Conservation (phyloP, 163 green algal genomes). For the Scenedesmus sp. region DNA sequence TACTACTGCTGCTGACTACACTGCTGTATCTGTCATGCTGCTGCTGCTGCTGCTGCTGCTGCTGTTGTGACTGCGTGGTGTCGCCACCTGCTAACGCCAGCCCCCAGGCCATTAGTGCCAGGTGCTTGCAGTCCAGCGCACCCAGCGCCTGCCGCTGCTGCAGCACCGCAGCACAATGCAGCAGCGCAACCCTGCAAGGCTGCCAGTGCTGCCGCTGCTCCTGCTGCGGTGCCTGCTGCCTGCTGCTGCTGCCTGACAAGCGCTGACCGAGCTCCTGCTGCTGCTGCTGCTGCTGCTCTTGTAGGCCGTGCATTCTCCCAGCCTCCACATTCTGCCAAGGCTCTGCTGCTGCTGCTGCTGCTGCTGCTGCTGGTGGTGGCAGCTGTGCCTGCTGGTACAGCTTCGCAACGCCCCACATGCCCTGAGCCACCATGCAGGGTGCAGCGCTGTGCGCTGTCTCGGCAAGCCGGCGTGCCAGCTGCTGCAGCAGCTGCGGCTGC, state of each 20-base stretch:
- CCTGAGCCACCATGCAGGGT: conserved; percentile 6
- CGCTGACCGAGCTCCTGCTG: not conserved
- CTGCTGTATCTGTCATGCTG: not conserved
- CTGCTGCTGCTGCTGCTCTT: not conserved
- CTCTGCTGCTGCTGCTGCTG: not conserved
- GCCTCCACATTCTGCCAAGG: not conserved
- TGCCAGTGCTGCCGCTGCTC: conserved; percentile 35
- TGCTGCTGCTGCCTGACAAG: conserved; percentile 1
- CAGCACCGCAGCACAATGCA: conserved; percentile 8
- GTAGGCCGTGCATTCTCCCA: not conserved
- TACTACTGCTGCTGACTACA: not conserved
- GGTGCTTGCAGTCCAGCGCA: not conserved
- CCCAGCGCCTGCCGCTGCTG: not conserved
- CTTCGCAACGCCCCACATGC: conserved; percentile 34
- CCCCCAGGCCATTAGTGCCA: conserved; percentile 26
- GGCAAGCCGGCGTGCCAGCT: not conserved
- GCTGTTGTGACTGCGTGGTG: not conserved
- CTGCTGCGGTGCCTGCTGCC: conserved; percentile 3
- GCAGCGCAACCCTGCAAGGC: not conserved
- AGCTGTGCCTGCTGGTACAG: conserved; percentile 10
- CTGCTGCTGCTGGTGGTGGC: conserved; percentile 14
- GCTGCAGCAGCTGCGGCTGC: not conserved
- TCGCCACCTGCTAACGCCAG: conserved; percentile 15
- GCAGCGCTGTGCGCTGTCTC: not conserved
- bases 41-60: conserved; percentile 22